Conservation (phyloP, 164 flowering plant genomes). For the Pachysandra terminalis region DNA sequence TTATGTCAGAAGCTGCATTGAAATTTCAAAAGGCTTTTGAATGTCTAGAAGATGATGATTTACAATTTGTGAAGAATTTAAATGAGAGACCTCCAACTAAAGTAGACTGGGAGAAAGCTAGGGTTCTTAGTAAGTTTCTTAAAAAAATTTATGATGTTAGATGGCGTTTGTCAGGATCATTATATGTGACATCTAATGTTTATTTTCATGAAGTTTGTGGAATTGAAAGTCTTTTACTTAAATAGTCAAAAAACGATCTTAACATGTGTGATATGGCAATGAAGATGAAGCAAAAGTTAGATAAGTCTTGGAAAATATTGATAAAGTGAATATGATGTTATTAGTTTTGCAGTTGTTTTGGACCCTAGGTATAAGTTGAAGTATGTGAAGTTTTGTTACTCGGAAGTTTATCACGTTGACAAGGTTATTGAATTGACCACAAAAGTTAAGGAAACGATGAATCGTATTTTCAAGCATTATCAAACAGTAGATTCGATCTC, state of each 20-base stretch:
- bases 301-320: constrained; percentile 12
- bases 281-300: no score
- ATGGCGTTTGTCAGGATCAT: background rate
- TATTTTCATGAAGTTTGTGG: no score
- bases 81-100: background rate
- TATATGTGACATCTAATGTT: no score
- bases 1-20: no score
- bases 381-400: no score
- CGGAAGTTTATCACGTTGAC: no score
- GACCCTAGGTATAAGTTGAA: constrained; percentile 11
- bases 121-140: no score
- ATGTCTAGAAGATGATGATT: no score
- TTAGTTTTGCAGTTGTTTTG: constrained; percentile 1
- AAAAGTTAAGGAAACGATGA: background rate
- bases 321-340: constrained; percentile 10
- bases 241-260: background rate
- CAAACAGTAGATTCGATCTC: background rate
- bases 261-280: no score
- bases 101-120: background rate
- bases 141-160: constrained; percentile 6
- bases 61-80: no score
- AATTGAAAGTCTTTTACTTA: background rate
- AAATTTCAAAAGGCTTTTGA: no score
- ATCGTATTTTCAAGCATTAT: background rate
- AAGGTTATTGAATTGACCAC: no score